Evolutionary conservation across 345 rosid species (phyloP).

Genomic region (Gossypium herbaceum): DNA sequence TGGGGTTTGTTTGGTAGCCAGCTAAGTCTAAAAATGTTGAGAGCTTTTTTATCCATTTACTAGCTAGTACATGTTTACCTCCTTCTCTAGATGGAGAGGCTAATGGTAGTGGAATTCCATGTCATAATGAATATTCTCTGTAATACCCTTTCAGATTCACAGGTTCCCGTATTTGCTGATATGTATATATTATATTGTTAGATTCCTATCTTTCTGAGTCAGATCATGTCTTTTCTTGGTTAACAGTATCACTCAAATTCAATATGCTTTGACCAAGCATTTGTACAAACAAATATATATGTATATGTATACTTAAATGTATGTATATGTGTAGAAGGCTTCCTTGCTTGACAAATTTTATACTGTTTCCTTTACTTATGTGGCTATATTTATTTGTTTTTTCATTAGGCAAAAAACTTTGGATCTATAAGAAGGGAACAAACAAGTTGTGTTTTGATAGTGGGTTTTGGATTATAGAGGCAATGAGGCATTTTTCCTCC

Average conservation of each 20-base stretch:
- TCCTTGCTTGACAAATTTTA: conserved; percentile 24
- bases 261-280: conserved; percentile 29
- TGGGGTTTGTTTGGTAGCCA: conserved; percentile 12
- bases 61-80: conserved; percentile 13
- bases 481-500: conserved; percentile 78
- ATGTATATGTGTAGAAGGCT: conserved; percentile 5
- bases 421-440: conserved; percentile 19
- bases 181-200: conserved; percentile 24
- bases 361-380: conserved; percentile 24
- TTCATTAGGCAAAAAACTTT: conserved; percentile 27
- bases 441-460: background rate
- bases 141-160: conserved; percentile 35
- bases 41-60: conserved; percentile 11
- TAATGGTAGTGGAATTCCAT: conserved; percentile 45
- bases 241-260: conserved; percentile 20
- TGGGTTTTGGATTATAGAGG: background rate
- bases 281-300: conserved; percentile 13
- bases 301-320: background rate
- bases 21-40: conserved; percentile 15
- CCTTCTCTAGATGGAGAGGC: conserved; percentile 16
- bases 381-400: conserved; percentile 9
- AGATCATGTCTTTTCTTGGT: conserved; percentile 31
- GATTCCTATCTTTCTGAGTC: conserved; percentile 41
- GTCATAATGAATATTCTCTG: conserved; percentile 39
- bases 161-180: conserved; percentile 27